Percentiles rank a stretch among this genome's conserved stretches.
These are phyloP conservation scores for Deakozyma indianensis DNA, from an alignment of 805 yeast genomes.

Conservation along the genomic window DNA sequence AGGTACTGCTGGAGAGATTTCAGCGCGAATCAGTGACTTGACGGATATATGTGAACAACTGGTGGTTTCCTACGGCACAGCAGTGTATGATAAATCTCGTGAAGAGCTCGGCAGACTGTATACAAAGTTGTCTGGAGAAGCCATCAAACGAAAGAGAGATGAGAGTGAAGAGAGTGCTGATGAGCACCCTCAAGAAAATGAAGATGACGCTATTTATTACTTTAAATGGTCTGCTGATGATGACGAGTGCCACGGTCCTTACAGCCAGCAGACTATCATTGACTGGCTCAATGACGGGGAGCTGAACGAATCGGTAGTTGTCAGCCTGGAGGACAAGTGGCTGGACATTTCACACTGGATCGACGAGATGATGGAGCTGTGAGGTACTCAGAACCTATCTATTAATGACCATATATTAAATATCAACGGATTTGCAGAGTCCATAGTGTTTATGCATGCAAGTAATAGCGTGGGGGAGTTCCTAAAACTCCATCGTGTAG, in stretches of 20 bases:
- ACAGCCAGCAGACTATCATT: slow-evolving; percentile 30
- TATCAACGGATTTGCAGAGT: not conserved
- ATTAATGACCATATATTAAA: not conserved
- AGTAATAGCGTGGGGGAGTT: too few species aligned
- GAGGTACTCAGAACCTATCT: too few species aligned
- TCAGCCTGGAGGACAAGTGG: not conserved
- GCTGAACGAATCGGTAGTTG: not conserved
- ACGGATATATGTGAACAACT: slow-evolving; percentile 1
- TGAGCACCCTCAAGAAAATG: slow-evolving; percentile 8
- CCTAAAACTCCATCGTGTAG: slow-evolving; percentile 77
- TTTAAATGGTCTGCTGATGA: slow-evolving; percentile 30
- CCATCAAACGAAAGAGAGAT: slow-evolving; percentile 2
- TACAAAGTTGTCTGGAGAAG: not conserved
- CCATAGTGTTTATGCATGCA: not conserved
- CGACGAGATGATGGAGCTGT: not conserved
- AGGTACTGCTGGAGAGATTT: slow-evolving; percentile 1
- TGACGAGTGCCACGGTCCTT: slow-evolving; percentile 38
- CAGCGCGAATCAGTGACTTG: slow-evolving; percentile 1
- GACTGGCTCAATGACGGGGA: slow-evolving; percentile 25
- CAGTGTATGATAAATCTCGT: not conserved
- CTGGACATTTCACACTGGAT: not conserved
- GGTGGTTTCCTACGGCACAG: not conserved
- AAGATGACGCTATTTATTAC: slow-evolving; percentile 29
- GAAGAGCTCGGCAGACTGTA: not conserved
- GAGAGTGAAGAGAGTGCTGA: slow-evolving; percentile 10